Evolutionary conservation across 2,329 filamentous ascomycete genomes (phyloP), one percentile per base, ranked within the genome.

Genomic region (Talaromyces piceae): DNA sequence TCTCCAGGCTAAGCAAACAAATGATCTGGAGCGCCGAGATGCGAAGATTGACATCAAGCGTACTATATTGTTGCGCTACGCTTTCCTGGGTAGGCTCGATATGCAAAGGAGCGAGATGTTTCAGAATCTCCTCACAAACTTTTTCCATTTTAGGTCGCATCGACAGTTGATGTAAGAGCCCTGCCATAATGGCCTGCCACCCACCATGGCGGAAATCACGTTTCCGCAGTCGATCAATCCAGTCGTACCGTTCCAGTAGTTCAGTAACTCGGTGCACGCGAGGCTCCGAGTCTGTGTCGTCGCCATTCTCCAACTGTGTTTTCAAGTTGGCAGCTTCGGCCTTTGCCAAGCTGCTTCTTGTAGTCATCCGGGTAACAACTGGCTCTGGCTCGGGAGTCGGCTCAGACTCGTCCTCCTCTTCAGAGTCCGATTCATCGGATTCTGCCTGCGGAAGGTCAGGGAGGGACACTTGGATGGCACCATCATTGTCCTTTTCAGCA

Each of bases 131-230:
- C 58, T 95, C 88, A 65, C 90, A 96, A 20, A 72, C 67, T n/a
- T 79, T 75, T 54, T 86, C 81, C 51, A 85, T 79, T 8, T 83
- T 77, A 44, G 87, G 83, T 45, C 84, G 82, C 63, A 86, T 85
- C 2, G 90, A 93, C 4, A 97, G 73, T 59, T 94, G 90, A 66
- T 95, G 78, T 13, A 98, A 70, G 13, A 97, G 74, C 5, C 91
- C 93, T 41, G 95, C 84, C 63, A 97, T 79, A 56, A 96, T 91
- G 55, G 89, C 70, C 68, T 96, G 83, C 93, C 93, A 98, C 18
- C 90, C 90, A 51, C 91, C 93, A 41, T 91, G 81, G 56, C 81
- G 77, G 65, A 97, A 95, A 58, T 95, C 85, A 43, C 91, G 86
- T 61, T 87, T 87, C 57, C 84, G 83, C 20, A 96, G 75, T 56